Evolutionary conservation across 805 yeast species (phyloP), one percentile per base, ranked within the genome.

Genomic region (Tetrapisispora arboricola): DNA sequence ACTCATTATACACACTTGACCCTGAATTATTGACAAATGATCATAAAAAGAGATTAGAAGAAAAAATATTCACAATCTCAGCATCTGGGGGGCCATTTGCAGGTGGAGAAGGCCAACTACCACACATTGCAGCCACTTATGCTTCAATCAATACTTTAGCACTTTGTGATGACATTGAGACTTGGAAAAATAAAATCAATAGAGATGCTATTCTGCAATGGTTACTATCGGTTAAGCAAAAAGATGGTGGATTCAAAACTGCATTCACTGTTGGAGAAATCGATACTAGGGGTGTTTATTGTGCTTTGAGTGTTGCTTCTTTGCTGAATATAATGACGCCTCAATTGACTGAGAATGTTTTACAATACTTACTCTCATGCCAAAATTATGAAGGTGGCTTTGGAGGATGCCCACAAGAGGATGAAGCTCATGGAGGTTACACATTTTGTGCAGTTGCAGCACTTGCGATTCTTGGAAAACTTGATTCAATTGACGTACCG

Each of bases 371-470:
- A 12, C 50, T 62, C 0, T 48, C 57, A 11, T 86, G 96, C 51
- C 98, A 92, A 60, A 84, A 90, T 0, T 88, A 73, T 56, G 98
- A 94, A 63, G 98, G 99, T 19, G 98, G 98, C 0, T 84, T 90
- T 63, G 86, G 88, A 1, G 95, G 94, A 1, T 68, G 70, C 17
- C 92, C 94, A 0, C 58, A 58, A 16, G 68, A 72, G 5, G 81
- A 76, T 44, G 99, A 92, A 60, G 96, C 97, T 0, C 99, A 92
- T 57, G 98, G 96, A 2, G 99, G 98, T 1, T 94, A 92, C 58
- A 77, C 97, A 0, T 92, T 76, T 59, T 92, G 99, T 65, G 94
- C 90, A 0, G 66, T 84, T 33, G 94, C 81, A 34, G 73, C 76
- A 38, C 64, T 76, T 43, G 72, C 70, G 45, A 68, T 70, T 20